A percentile compares a stretch with the other conserved stretches of the same genome.
Conservation (phyloP, 345 rosid genomes). For the Euphorbia lathyris region DNA sequence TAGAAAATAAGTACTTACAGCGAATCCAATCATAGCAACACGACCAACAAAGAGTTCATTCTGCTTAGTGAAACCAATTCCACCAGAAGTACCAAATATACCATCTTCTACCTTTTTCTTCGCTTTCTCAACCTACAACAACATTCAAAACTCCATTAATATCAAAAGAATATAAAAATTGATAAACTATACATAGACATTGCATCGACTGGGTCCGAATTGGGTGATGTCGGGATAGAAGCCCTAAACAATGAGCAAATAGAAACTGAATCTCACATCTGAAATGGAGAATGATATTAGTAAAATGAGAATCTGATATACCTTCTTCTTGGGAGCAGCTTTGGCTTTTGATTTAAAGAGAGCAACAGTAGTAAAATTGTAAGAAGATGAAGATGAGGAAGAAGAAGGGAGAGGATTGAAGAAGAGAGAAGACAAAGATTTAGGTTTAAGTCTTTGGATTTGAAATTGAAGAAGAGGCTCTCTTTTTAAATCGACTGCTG, state of each 20-base stretch:
- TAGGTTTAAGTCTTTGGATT: conserved; percentile 45
- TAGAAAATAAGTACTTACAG: conserved; percentile 55
- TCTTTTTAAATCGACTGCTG: conserved; percentile 36
- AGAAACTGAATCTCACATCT: too few species aligned
- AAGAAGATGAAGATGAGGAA: conserved; percentile 23
- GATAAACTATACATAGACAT: too few species aligned
- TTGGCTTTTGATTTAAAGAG: conserved; percentile 83
- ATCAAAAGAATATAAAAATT: too few species aligned
- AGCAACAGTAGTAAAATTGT: conserved; percentile 47
- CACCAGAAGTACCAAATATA: conserved; percentile 91
- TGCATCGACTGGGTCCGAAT: too few species aligned
- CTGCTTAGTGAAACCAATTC: conserved; percentile 91
- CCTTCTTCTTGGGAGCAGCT: conserved; percentile 73
- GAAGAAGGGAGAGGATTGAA: conserved; percentile 30
- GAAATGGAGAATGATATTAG: too few species aligned
- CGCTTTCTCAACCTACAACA: conserved; percentile 19
- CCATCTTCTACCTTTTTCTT: conserved; percentile 84
- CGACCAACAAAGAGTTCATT: conserved; percentile 99
- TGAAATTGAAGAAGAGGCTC: conserved; percentile 51
- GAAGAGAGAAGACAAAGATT: conserved; percentile 35
- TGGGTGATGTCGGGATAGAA: too few species aligned
- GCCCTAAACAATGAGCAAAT: too few species aligned
- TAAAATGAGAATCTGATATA: too few species aligned
- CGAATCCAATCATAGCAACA: conserved; percentile 97
- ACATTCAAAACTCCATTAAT: too few species aligned